These are phyloP conservation scores for Aspergillus pseudoglaucus DNA, from an alignment of 2,329 filamentous ascomycete species.

Conservation along the genomic window DNA sequence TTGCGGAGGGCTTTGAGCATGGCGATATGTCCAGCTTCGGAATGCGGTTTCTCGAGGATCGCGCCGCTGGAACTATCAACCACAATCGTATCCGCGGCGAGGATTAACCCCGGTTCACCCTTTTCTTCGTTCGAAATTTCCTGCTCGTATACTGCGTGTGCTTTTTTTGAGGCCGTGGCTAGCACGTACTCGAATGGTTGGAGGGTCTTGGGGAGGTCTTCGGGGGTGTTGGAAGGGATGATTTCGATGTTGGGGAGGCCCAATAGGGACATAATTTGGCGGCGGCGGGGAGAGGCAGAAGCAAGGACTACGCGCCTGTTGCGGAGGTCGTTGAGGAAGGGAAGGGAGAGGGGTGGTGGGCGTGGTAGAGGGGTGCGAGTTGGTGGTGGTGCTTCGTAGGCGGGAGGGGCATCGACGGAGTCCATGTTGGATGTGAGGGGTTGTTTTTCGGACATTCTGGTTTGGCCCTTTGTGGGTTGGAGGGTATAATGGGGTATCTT, in stretches of 20 bases:
- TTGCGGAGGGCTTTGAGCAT: slow-evolving; percentile 83
- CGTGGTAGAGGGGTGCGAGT: slow-evolving; percentile 26
- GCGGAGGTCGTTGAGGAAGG: slow-evolving; percentile 69
- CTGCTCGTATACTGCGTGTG: slow-evolving; percentile 61
- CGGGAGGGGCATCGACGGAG: slow-evolving; percentile 27
- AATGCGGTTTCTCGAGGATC: slow-evolving; percentile 86
- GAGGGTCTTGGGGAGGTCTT: slow-evolving; percentile 75
- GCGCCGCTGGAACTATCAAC: slow-evolving; percentile 62
- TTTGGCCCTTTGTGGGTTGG: neutral
- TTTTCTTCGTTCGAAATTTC: slow-evolving; percentile 50
- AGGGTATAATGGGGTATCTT: too few relatives aligned
- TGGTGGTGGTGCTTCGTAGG: slow-evolving; percentile 24
- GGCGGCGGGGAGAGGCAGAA: slow-evolving; percentile 78
- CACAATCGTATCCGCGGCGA: slow-evolving; percentile 87
- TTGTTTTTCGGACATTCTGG: slow-evolving; percentile 25
- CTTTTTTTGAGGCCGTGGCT: slow-evolving; percentile 77
- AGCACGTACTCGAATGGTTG: slow-evolving; percentile 87
- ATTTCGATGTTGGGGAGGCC: slow-evolving; percentile 79
- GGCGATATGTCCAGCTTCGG: slow-evolving; percentile 69
- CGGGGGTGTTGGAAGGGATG: slow-evolving; percentile 72
- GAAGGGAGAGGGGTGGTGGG: slow-evolving; percentile 63
- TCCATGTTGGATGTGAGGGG: slow-evolving; percentile 14
- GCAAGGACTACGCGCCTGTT: slow-evolving; percentile 80
- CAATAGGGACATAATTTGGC: slow-evolving; percentile 70
- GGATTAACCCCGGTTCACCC: slow-evolving; percentile 74